Evolutionary conservation across 108 stramenopile species (phyloP).

Genomic region (Fragilaria radians): DNA sequence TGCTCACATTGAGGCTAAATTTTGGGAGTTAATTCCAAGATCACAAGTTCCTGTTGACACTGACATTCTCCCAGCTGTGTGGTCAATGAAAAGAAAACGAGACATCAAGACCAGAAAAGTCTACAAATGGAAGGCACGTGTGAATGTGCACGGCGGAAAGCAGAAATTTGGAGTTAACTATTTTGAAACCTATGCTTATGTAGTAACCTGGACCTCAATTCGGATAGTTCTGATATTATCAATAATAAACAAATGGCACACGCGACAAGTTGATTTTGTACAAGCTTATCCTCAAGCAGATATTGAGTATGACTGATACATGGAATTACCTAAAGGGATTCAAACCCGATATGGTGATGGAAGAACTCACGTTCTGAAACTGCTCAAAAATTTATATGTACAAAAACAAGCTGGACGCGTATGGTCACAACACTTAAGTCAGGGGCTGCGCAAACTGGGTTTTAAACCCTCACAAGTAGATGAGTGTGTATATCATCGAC

Average conservation of each 20-base stretch:
- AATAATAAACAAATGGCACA: slow-evolving; percentile 12
- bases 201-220: slow-evolving; percentile 14
- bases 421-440: not conserved
- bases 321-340: slow-evolving; percentile 20
- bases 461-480: slow-evolving; percentile 21
- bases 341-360: slow-evolving; percentile 1
- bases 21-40: slow-evolving; percentile 11
- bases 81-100: slow-evolving; percentile 22
- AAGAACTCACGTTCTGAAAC: slow-evolving; percentile 11
- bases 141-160: slow-evolving; percentile 13
- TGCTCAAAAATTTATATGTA: slow-evolving; percentile 17
- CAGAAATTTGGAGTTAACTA: slow-evolving; percentile 41
- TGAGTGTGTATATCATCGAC: slow-evolving; percentile 32
- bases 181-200: slow-evolving; percentile 41
- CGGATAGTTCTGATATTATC: not conserved
- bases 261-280: slow-evolving; percentile 23
- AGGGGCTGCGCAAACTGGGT: slow-evolving; percentile 10
- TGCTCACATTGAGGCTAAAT: slow-evolving; percentile 2
- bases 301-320: slow-evolving; percentile 25
- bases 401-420: slow-evolving; percentile 13
- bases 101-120: slow-evolving; percentile 15
- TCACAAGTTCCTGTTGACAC: slow-evolving; percentile 4
- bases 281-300: slow-evolving; percentile 23
- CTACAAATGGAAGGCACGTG: slow-evolving; percentile 16
- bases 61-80: slow-evolving; percentile 11